A percentile compares a stretch with the other conserved stretches of the same genome.
Evolutionary conservation across 2,329 filamentous ascomycete species (phyloP).

Genomic region (Verticillium longisporum): DNA sequence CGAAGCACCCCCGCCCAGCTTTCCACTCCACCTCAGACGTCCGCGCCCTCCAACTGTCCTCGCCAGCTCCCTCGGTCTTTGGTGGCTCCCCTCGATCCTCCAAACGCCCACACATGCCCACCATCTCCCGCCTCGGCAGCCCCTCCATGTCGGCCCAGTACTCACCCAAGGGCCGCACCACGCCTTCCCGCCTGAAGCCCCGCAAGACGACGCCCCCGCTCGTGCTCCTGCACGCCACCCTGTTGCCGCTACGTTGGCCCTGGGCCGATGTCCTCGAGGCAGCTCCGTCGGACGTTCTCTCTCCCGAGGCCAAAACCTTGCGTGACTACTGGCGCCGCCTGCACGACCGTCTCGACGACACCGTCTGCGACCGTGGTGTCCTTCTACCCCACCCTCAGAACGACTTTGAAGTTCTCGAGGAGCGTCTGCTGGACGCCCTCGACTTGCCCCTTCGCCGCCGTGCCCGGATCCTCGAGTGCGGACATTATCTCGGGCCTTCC

Average conservation of each 20-base stretch:
- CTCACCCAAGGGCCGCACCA: slow-evolving; percentile 45
- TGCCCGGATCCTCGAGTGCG: slow-evolving; percentile 68
- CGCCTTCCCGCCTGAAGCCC: slow-evolving; percentile 50
- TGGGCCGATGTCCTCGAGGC: slow-evolving; percentile 52
- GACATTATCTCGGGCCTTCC: slow-evolving; percentile 63
- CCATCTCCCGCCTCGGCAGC: slow-evolving; percentile 51
- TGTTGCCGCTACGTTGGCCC: slow-evolving; percentile 62
- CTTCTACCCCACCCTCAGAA: slow-evolving; percentile 72
- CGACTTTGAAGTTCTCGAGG: slow-evolving; percentile 59
- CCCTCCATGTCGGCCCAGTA: slow-evolving; percentile 44
- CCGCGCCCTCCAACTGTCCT: slow-evolving; percentile 65
- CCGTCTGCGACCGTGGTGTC: slow-evolving; percentile 66
- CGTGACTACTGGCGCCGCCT: slow-evolving; percentile 60
- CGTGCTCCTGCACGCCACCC: slow-evolving; percentile 70
- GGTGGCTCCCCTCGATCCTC: slow-evolving; percentile 45
- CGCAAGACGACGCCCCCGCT: slow-evolving; percentile 55
- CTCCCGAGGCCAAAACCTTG: slow-evolving; percentile 40
- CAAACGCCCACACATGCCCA: slow-evolving; percentile 37
- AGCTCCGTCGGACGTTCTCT: slow-evolving; percentile 29
- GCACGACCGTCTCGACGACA: slow-evolving; percentile 64
- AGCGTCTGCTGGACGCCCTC: slow-evolving; percentile 52
- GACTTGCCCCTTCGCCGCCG: slow-evolving; percentile 53
- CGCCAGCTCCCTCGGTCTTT: slow-evolving; percentile 51
- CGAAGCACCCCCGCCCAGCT: slow-evolving; percentile 54
- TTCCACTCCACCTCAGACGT: slow-evolving; percentile 66